A percentile compares a stretch with the other conserved stretches of the same genome.
Conservation (phyloP, 352 stramenopile species). For the Globisporangium parvum region DNA sequence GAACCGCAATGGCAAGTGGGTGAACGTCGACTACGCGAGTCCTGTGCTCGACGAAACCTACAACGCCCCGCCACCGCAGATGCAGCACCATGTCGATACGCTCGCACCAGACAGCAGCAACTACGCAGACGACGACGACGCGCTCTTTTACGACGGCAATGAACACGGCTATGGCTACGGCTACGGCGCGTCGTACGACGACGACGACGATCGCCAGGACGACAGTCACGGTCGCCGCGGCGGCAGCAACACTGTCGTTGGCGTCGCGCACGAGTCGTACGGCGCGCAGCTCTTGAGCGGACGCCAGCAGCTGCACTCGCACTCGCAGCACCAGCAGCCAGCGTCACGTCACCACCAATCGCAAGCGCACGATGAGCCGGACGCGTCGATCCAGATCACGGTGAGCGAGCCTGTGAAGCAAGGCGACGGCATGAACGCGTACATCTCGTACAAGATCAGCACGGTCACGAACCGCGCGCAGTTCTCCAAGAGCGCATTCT, state of each 20-base stretch:
- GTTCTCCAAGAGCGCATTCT: constrained; percentile 84
- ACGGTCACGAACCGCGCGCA: constrained; percentile 70
- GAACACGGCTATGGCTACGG: constrained; percentile 16
- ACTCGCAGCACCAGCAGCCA: too few relatives aligned
- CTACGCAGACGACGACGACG: constrained; percentile 12
- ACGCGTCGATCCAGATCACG: constrained; percentile 61
- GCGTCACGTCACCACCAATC: background rate
- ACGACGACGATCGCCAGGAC: background rate
- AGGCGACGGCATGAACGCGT: constrained; percentile 96
- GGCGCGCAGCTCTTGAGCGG: constrained; percentile 12
- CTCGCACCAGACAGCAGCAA: background rate
- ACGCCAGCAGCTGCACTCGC: constrained; percentile 1
- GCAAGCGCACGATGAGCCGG: constrained; percentile 3
- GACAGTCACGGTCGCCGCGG: background rate
- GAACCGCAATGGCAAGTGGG: constrained; percentile 74
- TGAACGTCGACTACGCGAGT: constrained; percentile 85
- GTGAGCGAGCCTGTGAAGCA: constrained; percentile 96
- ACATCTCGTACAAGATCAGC: constrained; percentile 96
- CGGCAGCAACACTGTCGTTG: background rate
- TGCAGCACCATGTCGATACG: constrained; percentile 9
- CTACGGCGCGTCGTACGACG: constrained; percentile 2
- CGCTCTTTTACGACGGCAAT: constrained; percentile 14
- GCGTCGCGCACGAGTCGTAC: constrained; percentile 15
- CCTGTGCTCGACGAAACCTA: constrained; percentile 42
- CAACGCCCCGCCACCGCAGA: constrained; percentile 2